phyloP scores from a whole-genome alignment of 257 asterid genomes.

The Scutellaria minor region DNA sequence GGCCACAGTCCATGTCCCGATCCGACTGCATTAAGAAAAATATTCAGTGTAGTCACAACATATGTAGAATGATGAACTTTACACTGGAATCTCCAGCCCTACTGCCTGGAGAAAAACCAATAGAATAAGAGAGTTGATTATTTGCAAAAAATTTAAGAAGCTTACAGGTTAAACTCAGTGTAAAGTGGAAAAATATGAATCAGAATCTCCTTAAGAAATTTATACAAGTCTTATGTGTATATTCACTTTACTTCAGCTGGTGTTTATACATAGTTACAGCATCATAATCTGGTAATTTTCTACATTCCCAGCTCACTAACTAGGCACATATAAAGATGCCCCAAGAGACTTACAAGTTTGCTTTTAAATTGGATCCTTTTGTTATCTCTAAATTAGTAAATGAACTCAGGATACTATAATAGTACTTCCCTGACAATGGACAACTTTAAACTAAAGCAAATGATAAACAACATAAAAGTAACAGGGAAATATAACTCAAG shows the following conservation, averaged over 20 bases:
- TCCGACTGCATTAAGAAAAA: conserved; percentile 58
- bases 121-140: neutral
- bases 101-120: conserved; percentile 6
- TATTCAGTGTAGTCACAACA: conserved; percentile 17
- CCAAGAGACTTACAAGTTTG: neutral
- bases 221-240: neutral
- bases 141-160: neutral
- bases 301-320: conserved; percentile 5
- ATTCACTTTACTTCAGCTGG: neutral
- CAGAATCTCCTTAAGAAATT: conserved; percentile 8
- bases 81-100: neutral
- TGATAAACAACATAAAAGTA: neutral
- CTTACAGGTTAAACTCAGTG: neutral
- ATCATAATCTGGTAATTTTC: neutral
- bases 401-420: neutral
- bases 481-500: neutral
- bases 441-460: neutral
- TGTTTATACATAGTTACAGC: neutral
- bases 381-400: conserved; percentile 6
- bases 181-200: neutral
- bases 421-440: neutral
- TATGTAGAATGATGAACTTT: neutral
- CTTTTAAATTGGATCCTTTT: neutral
- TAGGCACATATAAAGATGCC: neutral
- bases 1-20: conserved; percentile 77